Percentiles rank a stretch among this genome's conserved stretches.
phyloP scores from a whole-genome alignment of 345 rosid species.

The rapeseed (Brassica napus) region Da-Ae NC_063442.1:40675501-40676000 shows the following conservation, averaged over 20 bases:
- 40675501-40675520: slow-evolving; percentile 62
- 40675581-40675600: slow-evolving; percentile 55
- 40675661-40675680: slow-evolving; percentile 62
- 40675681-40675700: slow-evolving; percentile 77
- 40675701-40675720: slow-evolving; percentile 79
- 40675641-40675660: slow-evolving; percentile 56
- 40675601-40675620: slow-evolving; percentile 58
- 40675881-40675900: slow-evolving; percentile 77
- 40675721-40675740: slow-evolving; percentile 96
- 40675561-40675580: slow-evolving; percentile 43
- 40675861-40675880: slow-evolving; percentile 95
- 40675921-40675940: slow-evolving; percentile 86
- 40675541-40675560: slow-evolving; percentile 54
- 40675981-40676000: slow-evolving; percentile 92
- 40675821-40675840: slow-evolving; percentile 93
- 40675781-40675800: too few species aligned
- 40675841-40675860: slow-evolving; percentile 86
- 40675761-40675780: not conserved
- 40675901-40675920: slow-evolving; percentile 73
- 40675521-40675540: slow-evolving; percentile 63
- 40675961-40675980: slow-evolving; percentile 77
- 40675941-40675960: slow-evolving; percentile 70
- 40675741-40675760: slow-evolving; percentile 39
- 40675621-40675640: slow-evolving; percentile 61
- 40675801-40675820: slow-evolving; percentile 44